Evolutionary conservation across 257 asterid genomes (phyloP).

Genomic region (Marsdenia floribunda): DNA sequence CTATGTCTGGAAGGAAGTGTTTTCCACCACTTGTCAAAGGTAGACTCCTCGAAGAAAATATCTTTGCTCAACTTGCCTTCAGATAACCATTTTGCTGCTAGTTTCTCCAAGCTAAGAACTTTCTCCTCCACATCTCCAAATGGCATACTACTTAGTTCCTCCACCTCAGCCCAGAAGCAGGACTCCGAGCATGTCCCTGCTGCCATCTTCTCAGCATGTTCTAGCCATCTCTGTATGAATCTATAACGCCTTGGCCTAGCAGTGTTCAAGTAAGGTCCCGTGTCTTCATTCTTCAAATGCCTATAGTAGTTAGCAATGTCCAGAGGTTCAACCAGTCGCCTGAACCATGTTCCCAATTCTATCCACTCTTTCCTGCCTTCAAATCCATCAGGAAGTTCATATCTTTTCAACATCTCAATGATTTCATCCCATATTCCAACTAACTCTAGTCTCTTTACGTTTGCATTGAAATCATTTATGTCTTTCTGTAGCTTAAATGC

Average conservation of each 20-base stretch:
- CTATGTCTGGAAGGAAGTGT: conserved; percentile 53
- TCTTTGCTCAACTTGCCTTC: conserved; percentile 40
- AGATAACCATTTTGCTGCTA: conserved; percentile 34
- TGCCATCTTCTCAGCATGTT: conserved; percentile 52
- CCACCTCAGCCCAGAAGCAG: conserved; percentile 90
- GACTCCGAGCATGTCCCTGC: conserved; percentile 45
- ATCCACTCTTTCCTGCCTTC: conserved; percentile 78
- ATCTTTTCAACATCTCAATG: conserved; percentile 62
- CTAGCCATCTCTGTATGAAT: conserved; percentile 71
- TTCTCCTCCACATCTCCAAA: conserved; percentile 36
- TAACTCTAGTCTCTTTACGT: conserved; percentile 60
- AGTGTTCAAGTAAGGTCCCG: conserved; percentile 74
- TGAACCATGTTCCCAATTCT: conserved; percentile 56
- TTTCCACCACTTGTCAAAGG: conserved; percentile 81
- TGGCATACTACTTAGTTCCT: conserved; percentile 54
- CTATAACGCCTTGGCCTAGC: conserved; percentile 69
- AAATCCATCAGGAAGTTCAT: conserved; percentile 78
- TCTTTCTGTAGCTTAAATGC: conserved; percentile 65
- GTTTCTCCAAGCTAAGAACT: conserved; percentile 45
- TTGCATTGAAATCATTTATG: conserved; percentile 50
- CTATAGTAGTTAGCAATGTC: conserved; percentile 86
- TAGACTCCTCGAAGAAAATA: conserved; percentile 64
- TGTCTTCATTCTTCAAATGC: conserved; percentile 67
- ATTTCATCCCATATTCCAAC: conserved; percentile 76
- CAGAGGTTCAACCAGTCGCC: conserved; percentile 73